These are phyloP conservation scores for Trametes cubensis DNA, from an alignment of 768 basidiomycete genomes.

Conservation along the genomic window DNA sequence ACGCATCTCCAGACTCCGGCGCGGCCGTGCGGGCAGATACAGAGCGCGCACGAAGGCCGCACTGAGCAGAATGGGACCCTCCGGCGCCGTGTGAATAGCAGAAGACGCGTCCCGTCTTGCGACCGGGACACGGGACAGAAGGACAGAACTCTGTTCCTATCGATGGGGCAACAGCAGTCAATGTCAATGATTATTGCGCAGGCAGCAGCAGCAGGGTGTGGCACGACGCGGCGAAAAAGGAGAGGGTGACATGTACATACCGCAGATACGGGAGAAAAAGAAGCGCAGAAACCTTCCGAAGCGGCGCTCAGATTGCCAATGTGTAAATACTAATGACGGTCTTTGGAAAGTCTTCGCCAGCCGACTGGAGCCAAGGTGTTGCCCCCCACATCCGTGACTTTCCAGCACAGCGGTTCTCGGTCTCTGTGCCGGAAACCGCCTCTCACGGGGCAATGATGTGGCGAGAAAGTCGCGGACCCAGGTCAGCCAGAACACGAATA, in stretches of 20 bases:
- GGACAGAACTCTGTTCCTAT: conserved; percentile 23
- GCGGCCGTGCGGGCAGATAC: background rate
- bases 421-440: background rate
- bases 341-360: conserved; percentile 18
- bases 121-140: conserved; percentile 13
- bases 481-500: background rate
- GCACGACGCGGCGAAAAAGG: conserved; percentile 8
- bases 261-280: background rate
- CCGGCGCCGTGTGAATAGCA: conserved; percentile 15
- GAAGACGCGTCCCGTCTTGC: conserved; percentile 2
- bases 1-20: conserved; percentile 8
- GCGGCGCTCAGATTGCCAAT: conserved; percentile 6
- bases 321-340: conserved; percentile 23
- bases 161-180: conserved; percentile 11
- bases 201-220: background rate
- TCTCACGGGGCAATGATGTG: background rate
- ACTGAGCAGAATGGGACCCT: conserved; percentile 6
- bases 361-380: conserved; percentile 14
- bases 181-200: background rate
- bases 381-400: conserved; percentile 1
- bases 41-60: conserved; percentile 4
- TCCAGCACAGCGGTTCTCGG: conserved; percentile 11
- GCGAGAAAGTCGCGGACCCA: background rate
- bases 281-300: conserved; percentile 2
- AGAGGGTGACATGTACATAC: background rate